These are phyloP conservation scores for Daldinia sp. DNA, from an alignment of 2,329 filamentous ascomycete species.

Conservation along the genomic window DNA sequence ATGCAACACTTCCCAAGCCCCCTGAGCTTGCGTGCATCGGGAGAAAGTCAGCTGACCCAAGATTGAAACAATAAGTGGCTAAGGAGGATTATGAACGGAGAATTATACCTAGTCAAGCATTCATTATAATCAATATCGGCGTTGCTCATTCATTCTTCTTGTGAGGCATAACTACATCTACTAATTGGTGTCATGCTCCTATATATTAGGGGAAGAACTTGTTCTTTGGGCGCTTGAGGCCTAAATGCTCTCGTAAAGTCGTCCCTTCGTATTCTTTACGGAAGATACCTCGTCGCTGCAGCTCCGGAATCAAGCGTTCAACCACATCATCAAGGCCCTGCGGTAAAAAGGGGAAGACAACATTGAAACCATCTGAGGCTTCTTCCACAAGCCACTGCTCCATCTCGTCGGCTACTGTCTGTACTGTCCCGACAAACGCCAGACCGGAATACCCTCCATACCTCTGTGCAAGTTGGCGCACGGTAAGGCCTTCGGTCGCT, in stretches of 20 bases:
- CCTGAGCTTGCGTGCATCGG: too few relatives aligned
- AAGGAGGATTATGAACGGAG: background rate
- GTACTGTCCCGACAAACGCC: slow-evolving; percentile 63
- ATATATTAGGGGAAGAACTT: slow-evolving; percentile 50
- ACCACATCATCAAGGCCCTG: slow-evolving; percentile 64
- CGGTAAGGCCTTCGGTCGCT: slow-evolving; percentile 59
- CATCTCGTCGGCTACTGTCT: slow-evolving; percentile 63
- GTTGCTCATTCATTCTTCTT: background rate
- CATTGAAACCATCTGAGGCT: slow-evolving; percentile 64
- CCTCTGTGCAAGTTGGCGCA: slow-evolving; percentile 64
- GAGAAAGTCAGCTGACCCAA: too few relatives aligned
- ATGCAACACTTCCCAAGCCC: too few relatives aligned
- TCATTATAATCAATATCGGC: background rate
- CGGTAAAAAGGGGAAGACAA: slow-evolving; percentile 63
- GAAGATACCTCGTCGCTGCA: slow-evolving; percentile 65
- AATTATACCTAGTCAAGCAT: too few relatives aligned
- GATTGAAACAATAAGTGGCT: background rate
- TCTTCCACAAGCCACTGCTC: slow-evolving; percentile 60
- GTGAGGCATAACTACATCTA: background rate
- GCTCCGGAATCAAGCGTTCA: slow-evolving; percentile 61
- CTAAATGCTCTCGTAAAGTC: slow-evolving; percentile 66
- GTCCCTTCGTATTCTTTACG: slow-evolving; percentile 64
- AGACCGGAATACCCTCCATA: slow-evolving; percentile 63
- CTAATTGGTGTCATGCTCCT: background rate
- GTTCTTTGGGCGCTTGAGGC: slow-evolving; percentile 61